phyloP scores from a whole-genome alignment of 2,329 filamentous ascomycete genomes.

The Penicillium sp. region DNA sequence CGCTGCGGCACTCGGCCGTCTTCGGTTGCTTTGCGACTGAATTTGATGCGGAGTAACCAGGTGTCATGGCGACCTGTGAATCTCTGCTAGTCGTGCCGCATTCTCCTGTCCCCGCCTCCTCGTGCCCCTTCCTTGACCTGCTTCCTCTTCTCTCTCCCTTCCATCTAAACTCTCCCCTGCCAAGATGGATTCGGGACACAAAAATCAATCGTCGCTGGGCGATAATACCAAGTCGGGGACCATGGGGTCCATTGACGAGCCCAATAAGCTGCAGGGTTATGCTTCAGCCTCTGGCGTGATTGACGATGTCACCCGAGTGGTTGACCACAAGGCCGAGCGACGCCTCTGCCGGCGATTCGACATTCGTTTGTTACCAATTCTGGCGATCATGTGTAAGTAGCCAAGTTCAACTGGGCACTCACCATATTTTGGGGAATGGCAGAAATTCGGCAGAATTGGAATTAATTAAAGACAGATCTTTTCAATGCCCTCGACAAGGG shows the following conservation, averaged over 20 bases:
- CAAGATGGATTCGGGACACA: conserved; percentile 10
- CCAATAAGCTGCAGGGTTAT: conserved; percentile 26
- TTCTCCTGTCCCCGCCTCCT: neutral
- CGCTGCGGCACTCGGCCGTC: neutral
- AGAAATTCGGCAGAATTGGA: no score
- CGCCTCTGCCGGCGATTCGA: conserved; percentile 59
- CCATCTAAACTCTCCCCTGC: neutral
- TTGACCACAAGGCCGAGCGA: conserved; percentile 53
- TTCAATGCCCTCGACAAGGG: conserved; percentile 58
- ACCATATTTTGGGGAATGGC: no score
- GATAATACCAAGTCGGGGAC: conserved; percentile 24
- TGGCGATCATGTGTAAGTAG: conserved; percentile 59
- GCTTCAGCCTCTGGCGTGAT: conserved; percentile 25
- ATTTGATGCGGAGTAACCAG: neutral
- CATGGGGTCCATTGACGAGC: conserved; percentile 21
- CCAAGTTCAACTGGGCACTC: neutral
- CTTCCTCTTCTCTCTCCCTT: neutral
- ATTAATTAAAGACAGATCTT: conserved; percentile 48
- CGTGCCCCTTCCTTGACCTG: neutral
- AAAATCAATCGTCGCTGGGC: conserved; percentile 16
- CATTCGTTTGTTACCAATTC: conserved; percentile 56
- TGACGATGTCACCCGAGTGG: conserved; percentile 37
- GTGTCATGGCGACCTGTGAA: neutral
- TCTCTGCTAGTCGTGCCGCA: neutral
- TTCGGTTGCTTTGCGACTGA: neutral